A percentile compares a stretch with the other conserved stretches of the same genome.
Evolutionary conservation across 768 basidiomycete genomes (phyloP).

Genomic region (Leccinellum rugosiceps): DNA sequence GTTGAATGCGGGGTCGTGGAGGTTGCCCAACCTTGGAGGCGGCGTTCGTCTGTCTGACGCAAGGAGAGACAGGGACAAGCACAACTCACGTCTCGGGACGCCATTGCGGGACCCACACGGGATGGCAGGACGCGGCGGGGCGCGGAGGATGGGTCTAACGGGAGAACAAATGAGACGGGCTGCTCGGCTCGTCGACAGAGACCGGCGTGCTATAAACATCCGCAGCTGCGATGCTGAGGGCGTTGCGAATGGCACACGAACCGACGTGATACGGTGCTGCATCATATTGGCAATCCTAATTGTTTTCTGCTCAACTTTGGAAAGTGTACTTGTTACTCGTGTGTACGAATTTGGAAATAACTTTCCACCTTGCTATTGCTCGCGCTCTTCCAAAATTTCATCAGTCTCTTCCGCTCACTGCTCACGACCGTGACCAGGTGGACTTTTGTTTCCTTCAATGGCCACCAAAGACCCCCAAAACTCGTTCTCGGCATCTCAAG

Average conservation of each 20-base stretch:
- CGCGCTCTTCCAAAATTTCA: slow-evolving; percentile 32
- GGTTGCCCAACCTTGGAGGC: slow-evolving; percentile 62
- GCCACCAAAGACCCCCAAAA: slow-evolving; percentile 25
- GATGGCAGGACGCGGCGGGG: slow-evolving; percentile 7
- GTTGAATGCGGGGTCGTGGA: slow-evolving; percentile 81
- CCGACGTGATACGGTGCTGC: slow-evolving; percentile 18
- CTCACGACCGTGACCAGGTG: slow-evolving; percentile 17
- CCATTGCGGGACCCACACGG: slow-evolving; percentile 4
- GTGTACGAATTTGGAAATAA: slow-evolving; percentile 4
- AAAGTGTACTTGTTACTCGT: neutral
- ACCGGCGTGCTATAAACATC: slow-evolving; percentile 16
- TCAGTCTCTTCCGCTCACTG: slow-evolving; percentile 21
- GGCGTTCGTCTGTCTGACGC: neutral
- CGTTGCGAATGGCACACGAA: slow-evolving; percentile 21
- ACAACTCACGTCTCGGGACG: slow-evolving; percentile 29
- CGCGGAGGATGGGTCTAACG: slow-evolving; percentile 12
- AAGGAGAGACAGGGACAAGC: slow-evolving; percentile 7
- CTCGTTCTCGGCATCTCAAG: slow-evolving; percentile 40
- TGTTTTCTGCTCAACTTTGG: slow-evolving; percentile 25
- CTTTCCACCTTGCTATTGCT: slow-evolving; percentile 18
- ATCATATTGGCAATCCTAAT: slow-evolving; percentile 24
- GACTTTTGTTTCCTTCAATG: slow-evolving; percentile 21
- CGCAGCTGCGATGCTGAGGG: slow-evolving; percentile 24
- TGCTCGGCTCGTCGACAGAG: slow-evolving; percentile 25
- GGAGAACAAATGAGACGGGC: slow-evolving; percentile 17